These are phyloP conservation scores for Chamaecrista fasciculata DNA, from an alignment of 306 rosid species.

Conservation along the genomic window DNA sequence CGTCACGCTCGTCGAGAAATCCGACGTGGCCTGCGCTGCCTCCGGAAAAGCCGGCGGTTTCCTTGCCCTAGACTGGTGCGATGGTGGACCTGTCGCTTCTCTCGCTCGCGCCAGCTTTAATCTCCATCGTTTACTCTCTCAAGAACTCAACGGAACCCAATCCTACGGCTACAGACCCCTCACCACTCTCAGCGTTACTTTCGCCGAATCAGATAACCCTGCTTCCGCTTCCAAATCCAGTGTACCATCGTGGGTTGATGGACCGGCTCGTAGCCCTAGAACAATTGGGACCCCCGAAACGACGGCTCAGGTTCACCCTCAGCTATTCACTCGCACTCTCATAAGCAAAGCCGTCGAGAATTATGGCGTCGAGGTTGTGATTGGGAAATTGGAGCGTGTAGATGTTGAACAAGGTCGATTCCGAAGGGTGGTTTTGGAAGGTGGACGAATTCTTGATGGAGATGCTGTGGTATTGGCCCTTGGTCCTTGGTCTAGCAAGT, in stretches of 20 bases:
- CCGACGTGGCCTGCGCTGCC: constrained; percentile 81
- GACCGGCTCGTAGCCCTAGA: constrained; percentile 42
- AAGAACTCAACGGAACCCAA: constrained; percentile 62
- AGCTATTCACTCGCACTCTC: constrained; percentile 57
- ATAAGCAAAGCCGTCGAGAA: constrained; percentile 58
- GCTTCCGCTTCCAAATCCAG: constrained; percentile 29
- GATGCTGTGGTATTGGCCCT: constrained; percentile 77
- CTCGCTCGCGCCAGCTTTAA: constrained; percentile 77
- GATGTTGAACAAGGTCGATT: constrained; percentile 45
- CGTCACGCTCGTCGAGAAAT: constrained; percentile 78
- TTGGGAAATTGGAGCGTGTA: constrained; percentile 65
- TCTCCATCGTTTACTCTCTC: constrained; percentile 77
- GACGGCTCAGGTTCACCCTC: constrained; percentile 92
- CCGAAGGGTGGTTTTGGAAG: constrained; percentile 56
- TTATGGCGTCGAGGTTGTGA: constrained; percentile 60
- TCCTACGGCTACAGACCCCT: constrained; percentile 84
- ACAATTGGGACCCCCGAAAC: constrained; percentile 64
- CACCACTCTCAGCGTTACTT: constrained; percentile 63
- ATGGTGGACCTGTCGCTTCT: constrained; percentile 58
- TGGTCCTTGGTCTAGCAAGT: constrained; percentile 83
- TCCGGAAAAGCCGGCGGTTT: constrained; percentile 94
- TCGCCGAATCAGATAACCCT: constrained; percentile 41
- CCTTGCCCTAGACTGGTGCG: constrained; percentile 97
- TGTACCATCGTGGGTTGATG: constrained; percentile 72
- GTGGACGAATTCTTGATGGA: constrained; percentile 52